These are phyloP conservation scores for Prillingera fragicola DNA, from an alignment of 1,284 basidiomycete genomes.

Conservation along the genomic window DNA sequence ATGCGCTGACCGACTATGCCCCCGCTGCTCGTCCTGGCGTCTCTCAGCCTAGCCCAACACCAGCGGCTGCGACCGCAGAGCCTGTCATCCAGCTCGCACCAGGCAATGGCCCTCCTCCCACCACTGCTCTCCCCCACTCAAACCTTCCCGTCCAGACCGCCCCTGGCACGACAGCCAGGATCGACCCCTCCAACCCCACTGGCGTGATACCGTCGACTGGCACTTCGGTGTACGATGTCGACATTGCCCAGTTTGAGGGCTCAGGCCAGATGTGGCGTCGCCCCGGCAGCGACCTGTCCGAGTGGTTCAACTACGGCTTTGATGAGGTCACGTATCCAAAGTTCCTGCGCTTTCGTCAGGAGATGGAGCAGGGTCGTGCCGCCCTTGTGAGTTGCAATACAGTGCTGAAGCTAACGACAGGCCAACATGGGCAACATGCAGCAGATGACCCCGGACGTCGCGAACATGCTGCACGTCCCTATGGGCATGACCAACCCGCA, in stretches of 20 bases:
- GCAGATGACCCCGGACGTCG: constrained; percentile 32
- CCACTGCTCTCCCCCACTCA: constrained; percentile 28
- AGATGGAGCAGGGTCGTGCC: constrained; percentile 59
- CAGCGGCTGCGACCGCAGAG: constrained; percentile 33
- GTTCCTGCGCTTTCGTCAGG: constrained; percentile 78
- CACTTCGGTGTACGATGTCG: constrained; percentile 80
- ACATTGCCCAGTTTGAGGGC: constrained; percentile 71
- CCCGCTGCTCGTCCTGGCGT: constrained; percentile 65
- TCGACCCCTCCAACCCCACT: constrained; percentile 59
- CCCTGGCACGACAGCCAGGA: constrained; percentile 35
- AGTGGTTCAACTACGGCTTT: constrained; percentile 99
- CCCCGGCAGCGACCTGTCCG: constrained; percentile 87
- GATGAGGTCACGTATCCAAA: constrained; percentile 93
- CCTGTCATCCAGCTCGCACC: constrained; percentile 24
- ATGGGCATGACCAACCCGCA: constrained; percentile 7
- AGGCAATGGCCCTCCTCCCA: constrained; percentile 18
- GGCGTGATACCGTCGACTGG: constrained; percentile 57
- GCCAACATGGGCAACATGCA: constrained; percentile 31
- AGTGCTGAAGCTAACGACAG: constrained; percentile 12
- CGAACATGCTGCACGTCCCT: constrained; percentile 26
- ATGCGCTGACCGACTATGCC: constrained; percentile 83
- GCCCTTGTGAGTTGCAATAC: constrained; percentile 38
- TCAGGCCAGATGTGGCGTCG: constrained; percentile 77
- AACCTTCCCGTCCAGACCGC: constrained; percentile 33
- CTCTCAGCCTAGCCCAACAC: constrained; percentile 12